Evolutionary conservation across 306 rosid species (phyloP).

Genomic region (Rosa rugosa): DNA sequence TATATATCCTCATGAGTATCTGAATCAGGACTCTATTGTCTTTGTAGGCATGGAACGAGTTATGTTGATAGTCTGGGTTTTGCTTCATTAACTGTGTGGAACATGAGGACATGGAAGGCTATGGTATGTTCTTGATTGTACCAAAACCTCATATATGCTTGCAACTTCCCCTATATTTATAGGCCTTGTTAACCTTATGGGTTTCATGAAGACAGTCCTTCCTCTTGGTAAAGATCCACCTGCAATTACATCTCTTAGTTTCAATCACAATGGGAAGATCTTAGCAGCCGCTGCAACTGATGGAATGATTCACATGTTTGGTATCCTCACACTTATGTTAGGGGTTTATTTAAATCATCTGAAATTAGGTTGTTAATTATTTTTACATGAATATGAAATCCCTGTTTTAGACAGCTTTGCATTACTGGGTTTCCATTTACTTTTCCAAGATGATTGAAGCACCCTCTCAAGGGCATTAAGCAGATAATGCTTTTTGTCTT

Average conservation of each 20-base stretch:
- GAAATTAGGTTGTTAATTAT: slow-evolving; percentile 5
- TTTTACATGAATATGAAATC: background rate
- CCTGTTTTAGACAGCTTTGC: background rate
- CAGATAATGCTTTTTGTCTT: background rate
- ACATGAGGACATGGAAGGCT: slow-evolving; percentile 94
- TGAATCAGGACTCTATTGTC: slow-evolving; percentile 26
- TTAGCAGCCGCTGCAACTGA: slow-evolving; percentile 92
- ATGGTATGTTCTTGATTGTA: slow-evolving; percentile 65
- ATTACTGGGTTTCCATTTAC: background rate
- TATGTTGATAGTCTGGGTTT: slow-evolving; percentile 63
- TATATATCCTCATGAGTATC: slow-evolving; percentile 18
- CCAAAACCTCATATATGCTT: slow-evolving; percentile 9
- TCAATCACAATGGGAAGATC: slow-evolving; percentile 96
- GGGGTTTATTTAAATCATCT: slow-evolving; percentile 17
- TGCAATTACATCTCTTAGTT: slow-evolving; percentile 90
- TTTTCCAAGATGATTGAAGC: background rate
- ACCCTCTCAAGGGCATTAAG: background rate
- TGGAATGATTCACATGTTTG: slow-evolving; percentile 99
- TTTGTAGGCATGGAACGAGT: slow-evolving; percentile 61
- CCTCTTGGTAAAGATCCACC: slow-evolving; percentile 99
- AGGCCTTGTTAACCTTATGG: slow-evolving; percentile 51
- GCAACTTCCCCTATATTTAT: slow-evolving; percentile 17
- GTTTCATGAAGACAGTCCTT: slow-evolving; percentile 89
- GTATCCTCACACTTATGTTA: slow-evolving; percentile 66
- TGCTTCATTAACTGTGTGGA: slow-evolving; percentile 92